Evolutionary conservation across 805 yeast genomes (phyloP), one percentile per base, ranked within the genome.

Genomic region (Ogataea paraovalis): DNA sequence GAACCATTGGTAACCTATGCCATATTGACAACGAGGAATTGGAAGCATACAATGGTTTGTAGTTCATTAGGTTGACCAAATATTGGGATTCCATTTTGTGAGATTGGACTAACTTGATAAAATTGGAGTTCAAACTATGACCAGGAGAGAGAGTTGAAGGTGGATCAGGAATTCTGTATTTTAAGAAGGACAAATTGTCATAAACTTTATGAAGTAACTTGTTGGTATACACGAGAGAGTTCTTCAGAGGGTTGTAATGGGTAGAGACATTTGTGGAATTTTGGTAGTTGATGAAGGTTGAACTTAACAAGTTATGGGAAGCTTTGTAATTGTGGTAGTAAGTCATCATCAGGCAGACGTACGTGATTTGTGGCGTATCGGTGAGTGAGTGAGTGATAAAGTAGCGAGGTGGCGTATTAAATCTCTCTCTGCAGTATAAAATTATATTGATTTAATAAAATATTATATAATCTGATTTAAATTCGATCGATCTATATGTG

Each of bases 1-100:
- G 71, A 6, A 72, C 56, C 0, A 75, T 62, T 0, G 96, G 96
- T 9, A 85, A 58, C 28, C 63, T 64, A 59, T 78, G 75, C 96
- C 91, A 86, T 2, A 83, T 67, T 6, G 83, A 63, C 2, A 57
- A 52, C 48, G 54, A 39, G 18, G 60, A 55, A 44, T 58, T 57
- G 33, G 64, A 64, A 57, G 69, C 73, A 55, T 62, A 61, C 21
- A 49, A 46, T 2, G 74, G 70, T 30, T 55, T 50, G 53, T 59
- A 73, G 30, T 62, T 59, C 9, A 58, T 54, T 41, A 75, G 56
- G 51, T 71, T 72, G 20, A 58, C 52, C 23, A 74, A 54, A 47
- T 60, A 64, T 42, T 56, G 56, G 0, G 71, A 64, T 41, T 67
- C 71, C 71, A 64, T 65, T 32, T 55, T 56, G 42, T 60, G 65